A percentile compares a stretch with the other conserved stretches of the same genome.
phyloP scores from a whole-genome alignment of 2,329 filamentous ascomycete species.

The Lanzia echinophila region DNA sequence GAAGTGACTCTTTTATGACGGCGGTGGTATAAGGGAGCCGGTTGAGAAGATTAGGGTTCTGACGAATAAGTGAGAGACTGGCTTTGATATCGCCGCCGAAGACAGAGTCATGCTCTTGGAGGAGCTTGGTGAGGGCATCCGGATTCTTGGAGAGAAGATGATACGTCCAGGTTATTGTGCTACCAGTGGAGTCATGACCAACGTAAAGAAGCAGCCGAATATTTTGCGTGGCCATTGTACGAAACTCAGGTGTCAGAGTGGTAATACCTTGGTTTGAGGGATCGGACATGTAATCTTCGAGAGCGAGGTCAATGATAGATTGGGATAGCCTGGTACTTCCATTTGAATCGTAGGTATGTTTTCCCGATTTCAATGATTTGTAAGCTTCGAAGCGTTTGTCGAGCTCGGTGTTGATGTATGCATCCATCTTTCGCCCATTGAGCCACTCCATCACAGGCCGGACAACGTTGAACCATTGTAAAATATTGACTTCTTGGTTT shows the following conservation, averaged over 20 bases:
- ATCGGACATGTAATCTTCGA: constrained; percentile 18
- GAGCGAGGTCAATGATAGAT: constrained; percentile 19
- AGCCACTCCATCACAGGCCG: constrained; percentile 15
- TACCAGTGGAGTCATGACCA: constrained; percentile 21
- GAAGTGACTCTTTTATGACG: constrained; percentile 21
- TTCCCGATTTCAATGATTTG: background rate
- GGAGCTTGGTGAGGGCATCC: constrained; percentile 11
- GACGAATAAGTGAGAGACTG: constrained; percentile 5
- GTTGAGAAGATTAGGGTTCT: constrained; percentile 15
- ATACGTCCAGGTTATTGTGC: constrained; percentile 15
- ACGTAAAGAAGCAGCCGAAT: constrained; percentile 18
- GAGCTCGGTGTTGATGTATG: constrained; percentile 19
- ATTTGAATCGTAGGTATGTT: background rate
- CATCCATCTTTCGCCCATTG: constrained; percentile 19
- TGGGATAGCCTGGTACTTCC: background rate
- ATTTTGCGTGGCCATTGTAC: constrained; percentile 13
- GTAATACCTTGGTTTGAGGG: background rate
- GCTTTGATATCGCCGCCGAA: constrained; percentile 17
- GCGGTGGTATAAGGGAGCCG: constrained; percentile 19
- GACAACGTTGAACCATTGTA: constrained; percentile 15
- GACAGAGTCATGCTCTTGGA: constrained; percentile 18
- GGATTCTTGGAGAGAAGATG: constrained; percentile 19
- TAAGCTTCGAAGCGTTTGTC: constrained; percentile 16
- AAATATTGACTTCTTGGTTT: constrained; percentile 14
- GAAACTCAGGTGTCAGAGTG: constrained; percentile 13